phyloP scores from a whole-genome alignment of 1,139 yeast species.

The Taiozyma sp. region DNA sequence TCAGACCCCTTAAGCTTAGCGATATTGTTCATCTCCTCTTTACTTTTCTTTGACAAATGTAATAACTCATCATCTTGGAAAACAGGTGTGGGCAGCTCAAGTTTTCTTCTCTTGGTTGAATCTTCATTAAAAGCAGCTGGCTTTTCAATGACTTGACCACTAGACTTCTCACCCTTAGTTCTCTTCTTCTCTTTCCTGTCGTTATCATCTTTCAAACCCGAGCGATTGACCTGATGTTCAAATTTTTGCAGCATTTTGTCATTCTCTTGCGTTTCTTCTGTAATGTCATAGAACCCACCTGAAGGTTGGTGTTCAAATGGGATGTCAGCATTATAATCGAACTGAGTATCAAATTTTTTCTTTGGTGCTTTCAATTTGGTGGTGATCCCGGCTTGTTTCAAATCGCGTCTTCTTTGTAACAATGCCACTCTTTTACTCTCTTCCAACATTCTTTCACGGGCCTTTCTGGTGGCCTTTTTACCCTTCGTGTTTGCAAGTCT shows the following conservation, averaged over 20 bases:
- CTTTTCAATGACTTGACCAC: conserved; percentile 16
- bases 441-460: conserved; percentile 75
- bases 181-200: conserved; percentile 19
- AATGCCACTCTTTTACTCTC: conserved; percentile 73
- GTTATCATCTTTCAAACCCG: conserved; percentile 42
- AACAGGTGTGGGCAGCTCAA: conserved; percentile 51
- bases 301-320: conserved; percentile 76
- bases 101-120: conserved; percentile 48
- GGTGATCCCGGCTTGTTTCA: conserved; percentile 81
- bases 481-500: conserved; percentile 92
- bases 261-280: conserved; percentile 48
- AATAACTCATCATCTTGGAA: conserved; percentile 32
- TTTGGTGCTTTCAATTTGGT: conserved; percentile 37
- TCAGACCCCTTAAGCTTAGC: conserved; percentile 2
- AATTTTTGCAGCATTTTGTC: conserved; percentile 37
- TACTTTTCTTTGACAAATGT: conserved; percentile 27
- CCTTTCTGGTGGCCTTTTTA: conserved; percentile 88
- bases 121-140: conserved; percentile 31
- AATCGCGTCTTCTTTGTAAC: conserved; percentile 77
- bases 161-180: conserved; percentile 21
- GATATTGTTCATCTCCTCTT: conserved; percentile 5
- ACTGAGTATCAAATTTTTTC: conserved; percentile 54
- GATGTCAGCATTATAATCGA: conserved; percentile 81
- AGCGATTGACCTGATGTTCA: conserved; percentile 39
- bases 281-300: conserved; percentile 64